Evolutionary conservation across 192 early-diverging fungal genomes (phyloP).

Genomic region (Coemansia sp.): DNA sequence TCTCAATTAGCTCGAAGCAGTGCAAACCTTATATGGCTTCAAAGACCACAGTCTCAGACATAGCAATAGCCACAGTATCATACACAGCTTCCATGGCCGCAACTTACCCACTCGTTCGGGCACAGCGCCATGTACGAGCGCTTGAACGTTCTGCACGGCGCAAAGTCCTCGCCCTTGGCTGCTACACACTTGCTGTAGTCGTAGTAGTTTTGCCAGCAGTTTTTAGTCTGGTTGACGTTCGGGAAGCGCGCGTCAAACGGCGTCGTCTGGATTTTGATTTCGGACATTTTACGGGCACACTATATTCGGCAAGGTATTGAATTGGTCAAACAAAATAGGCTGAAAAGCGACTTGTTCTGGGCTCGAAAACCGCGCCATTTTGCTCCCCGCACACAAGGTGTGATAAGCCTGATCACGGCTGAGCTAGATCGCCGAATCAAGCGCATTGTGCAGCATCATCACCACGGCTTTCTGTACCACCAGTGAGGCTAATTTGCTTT

Average conservation of each 20-base stretch:
- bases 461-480: neutral
- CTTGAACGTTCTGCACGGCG: conserved; percentile 89
- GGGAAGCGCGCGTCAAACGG: conserved; percentile 76
- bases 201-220: conserved; percentile 99
- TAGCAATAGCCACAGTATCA: no score
- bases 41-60: no score
- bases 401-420: conserved; percentile 8
- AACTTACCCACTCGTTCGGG: conserved; percentile 88
- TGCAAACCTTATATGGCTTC: neutral
- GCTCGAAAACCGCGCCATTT: neutral
- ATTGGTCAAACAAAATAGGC: neutral
- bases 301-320: neutral
- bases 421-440: conserved; percentile 3
- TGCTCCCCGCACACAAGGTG: conserved; percentile 1
- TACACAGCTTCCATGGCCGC: no score
- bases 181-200: conserved; percentile 90
- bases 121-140: conserved; percentile 82
- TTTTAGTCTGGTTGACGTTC: conserved; percentile 98
- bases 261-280: conserved; percentile 41
- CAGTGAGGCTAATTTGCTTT: no score
- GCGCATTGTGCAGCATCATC: neutral
- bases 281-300: conserved; percentile 18
- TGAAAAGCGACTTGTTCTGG: neutral
- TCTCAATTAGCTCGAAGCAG: neutral
- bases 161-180: conserved; percentile 94